These are phyloP conservation scores for Chaetomiaceae sp. DNA, from an alignment of 2,329 filamentous ascomycete species.

Conservation along the genomic window DNA sequence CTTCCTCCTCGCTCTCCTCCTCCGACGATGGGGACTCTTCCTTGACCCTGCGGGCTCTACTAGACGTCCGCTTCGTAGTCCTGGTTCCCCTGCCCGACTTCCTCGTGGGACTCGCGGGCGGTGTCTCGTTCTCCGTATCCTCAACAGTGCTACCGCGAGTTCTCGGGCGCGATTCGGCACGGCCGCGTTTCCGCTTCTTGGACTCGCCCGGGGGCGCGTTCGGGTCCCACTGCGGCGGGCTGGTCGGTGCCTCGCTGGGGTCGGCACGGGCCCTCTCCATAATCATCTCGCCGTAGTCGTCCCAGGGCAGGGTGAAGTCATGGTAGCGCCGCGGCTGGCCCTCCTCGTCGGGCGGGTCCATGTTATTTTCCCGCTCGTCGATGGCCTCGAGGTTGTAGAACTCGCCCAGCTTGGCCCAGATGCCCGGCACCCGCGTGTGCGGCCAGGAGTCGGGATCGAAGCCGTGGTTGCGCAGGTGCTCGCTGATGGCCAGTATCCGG, in stretches of 20 bases:
- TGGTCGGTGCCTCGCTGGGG: constrained; percentile 44
- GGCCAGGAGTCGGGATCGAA: constrained; percentile 63
- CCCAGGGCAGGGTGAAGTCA: constrained; percentile 58
- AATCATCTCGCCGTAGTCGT: constrained; percentile 44
- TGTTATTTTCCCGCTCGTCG: constrained; percentile 72
- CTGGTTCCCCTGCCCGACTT: constrained; percentile 41
- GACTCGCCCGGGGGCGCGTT: constrained; percentile 23
- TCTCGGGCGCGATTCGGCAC: constrained; percentile 32
- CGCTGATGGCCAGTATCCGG: constrained; percentile 79
- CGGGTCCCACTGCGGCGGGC: constrained; percentile 41
- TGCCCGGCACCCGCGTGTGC: constrained; percentile 84
- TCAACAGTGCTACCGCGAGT: constrained; percentile 47
- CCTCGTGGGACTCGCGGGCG: constrained; percentile 35
- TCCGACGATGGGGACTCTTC: constrained; percentile 33
- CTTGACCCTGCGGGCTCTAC: constrained; percentile 37
- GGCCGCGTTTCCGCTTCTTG: constrained; percentile 45
- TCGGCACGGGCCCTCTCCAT: constrained; percentile 41
- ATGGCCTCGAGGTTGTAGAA: constrained; percentile 83
- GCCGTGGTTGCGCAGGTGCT: constrained; percentile 74
- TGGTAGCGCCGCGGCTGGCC: constrained; percentile 56
- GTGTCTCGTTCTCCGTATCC: constrained; percentile 47
- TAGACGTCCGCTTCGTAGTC: constrained; percentile 41
- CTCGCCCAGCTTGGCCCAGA: constrained; percentile 80
- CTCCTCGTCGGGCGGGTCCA: constrained; percentile 51
- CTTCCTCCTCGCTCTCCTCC: constrained; percentile 31